phyloP scores from a whole-genome alignment of 2,329 filamentous ascomycete species.

The Trichoderma polysporum region DNA sequence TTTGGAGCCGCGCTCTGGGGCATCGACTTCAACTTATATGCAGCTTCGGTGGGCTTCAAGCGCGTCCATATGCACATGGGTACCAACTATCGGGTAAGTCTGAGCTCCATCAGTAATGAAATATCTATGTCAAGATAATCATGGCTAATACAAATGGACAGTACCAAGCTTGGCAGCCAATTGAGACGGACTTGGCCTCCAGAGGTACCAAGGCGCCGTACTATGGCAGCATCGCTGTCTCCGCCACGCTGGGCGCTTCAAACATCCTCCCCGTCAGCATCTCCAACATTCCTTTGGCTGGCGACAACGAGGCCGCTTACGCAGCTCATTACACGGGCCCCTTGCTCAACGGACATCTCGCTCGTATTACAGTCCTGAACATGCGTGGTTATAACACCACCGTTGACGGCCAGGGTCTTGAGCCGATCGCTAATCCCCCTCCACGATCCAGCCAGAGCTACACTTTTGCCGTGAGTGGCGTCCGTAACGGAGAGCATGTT shows the following conservation, averaged over 20 bases:
- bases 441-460: slow-evolving; percentile 32
- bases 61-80: slow-evolving; percentile 65
- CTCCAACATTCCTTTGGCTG: slow-evolving; percentile 45
- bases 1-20: slow-evolving; percentile 67
- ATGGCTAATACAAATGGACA: slow-evolving; percentile 17
- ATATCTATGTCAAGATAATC: background rate
- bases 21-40: slow-evolving; percentile 61
- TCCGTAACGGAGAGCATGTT: slow-evolving; percentile 29
- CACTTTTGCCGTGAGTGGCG: slow-evolving; percentile 45
- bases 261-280: slow-evolving; percentile 41
- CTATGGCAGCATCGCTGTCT: slow-evolving; percentile 61
- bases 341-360: slow-evolving; percentile 36
- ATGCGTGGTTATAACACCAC: slow-evolving; percentile 61
- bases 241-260: slow-evolving; percentile 52
- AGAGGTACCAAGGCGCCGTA: slow-evolving; percentile 63
- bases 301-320: slow-evolving; percentile 51
- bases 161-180: slow-evolving; percentile 61
- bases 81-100: slow-evolving; percentile 54
- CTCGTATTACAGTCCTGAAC: slow-evolving; percentile 56
- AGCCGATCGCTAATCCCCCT: slow-evolving; percentile 28
- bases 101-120: too few relatives aligned
- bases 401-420: slow-evolving; percentile 37
- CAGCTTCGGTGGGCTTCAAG: slow-evolving; percentile 54
- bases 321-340: slow-evolving; percentile 46
- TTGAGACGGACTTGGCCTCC: slow-evolving; percentile 47